Conservation (phyloP, 257 asterid genomes). For the Ilex aquifolium region DNA sequence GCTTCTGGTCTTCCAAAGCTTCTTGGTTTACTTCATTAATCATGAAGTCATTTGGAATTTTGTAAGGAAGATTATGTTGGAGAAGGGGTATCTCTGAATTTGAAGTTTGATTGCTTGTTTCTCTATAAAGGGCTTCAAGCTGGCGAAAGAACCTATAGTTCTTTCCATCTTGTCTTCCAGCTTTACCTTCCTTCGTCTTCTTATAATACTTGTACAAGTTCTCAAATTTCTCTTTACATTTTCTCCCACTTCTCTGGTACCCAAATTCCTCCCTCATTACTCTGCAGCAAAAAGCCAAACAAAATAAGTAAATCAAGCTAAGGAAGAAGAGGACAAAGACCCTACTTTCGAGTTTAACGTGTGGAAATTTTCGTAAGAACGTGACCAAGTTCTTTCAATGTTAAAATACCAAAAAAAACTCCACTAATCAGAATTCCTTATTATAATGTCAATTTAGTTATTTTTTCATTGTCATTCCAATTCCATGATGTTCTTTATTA, state of each 20-base stretch:
- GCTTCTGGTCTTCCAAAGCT: not conserved
- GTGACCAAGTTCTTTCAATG: too few relatives aligned
- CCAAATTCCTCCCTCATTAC: not conserved
- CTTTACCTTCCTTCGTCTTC: not conserved
- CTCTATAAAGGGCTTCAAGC: not conserved
- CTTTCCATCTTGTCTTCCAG: not conserved
- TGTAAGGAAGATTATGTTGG: not conserved
- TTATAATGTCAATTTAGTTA: too few relatives aligned
- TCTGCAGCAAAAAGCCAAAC: not conserved
- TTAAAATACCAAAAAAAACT: too few relatives aligned
- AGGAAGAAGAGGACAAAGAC: too few relatives aligned
- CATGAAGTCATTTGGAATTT: not conserved
- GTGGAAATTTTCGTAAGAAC: too few relatives aligned
- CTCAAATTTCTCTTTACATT: not conserved
- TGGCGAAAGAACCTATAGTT: not conserved
- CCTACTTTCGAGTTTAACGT: too few relatives aligned
- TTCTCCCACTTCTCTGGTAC: conserved; percentile 1
- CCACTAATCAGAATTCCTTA: too few relatives aligned
- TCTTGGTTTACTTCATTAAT: not conserved
- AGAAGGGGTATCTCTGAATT: not conserved
- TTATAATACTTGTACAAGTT: not conserved
- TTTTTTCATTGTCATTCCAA: too few relatives aligned
- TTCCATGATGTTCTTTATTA: too few relatives aligned
- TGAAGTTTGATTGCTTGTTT: not conserved
- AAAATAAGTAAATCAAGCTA: too few relatives aligned